Percentiles rank a stretch among this genome's conserved stretches.
Conservation (phyloP, 208 protist species). For the Eutreptiella sp. region DNA sequence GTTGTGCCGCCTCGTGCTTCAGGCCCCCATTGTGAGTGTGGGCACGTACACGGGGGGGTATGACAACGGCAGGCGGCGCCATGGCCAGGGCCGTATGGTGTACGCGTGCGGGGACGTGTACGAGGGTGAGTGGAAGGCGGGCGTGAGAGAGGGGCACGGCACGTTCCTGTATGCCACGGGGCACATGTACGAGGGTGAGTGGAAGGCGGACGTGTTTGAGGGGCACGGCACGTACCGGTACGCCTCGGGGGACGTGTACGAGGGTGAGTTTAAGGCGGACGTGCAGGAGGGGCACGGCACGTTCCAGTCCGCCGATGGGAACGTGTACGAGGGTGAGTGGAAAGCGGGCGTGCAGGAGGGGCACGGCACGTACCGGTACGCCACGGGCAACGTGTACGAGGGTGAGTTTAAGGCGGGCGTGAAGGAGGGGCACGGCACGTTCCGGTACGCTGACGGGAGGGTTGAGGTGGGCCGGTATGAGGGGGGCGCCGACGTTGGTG, state of each 20-base stretch:
- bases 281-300: conserved; percentile 59
- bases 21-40: too few relatives aligned
- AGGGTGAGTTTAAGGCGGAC: conserved; percentile 33
- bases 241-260: conserved; percentile 5
- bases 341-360: conserved; percentile 70
- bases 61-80: too few relatives aligned
- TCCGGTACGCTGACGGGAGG: too few relatives aligned
- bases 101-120: conserved; percentile 68
- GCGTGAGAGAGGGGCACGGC: conserved; percentile 56
- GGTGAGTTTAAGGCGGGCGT: conserved; percentile 1
- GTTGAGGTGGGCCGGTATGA: too few relatives aligned
- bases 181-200: conserved; percentile 11
- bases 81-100: conserved; percentile 69
- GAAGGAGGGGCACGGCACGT: too few relatives aligned
- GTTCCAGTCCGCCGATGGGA: conserved; percentile 51
- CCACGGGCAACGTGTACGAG: conserved; percentile 1
- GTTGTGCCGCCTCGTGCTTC: too few relatives aligned
- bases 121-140: conserved; percentile 53
- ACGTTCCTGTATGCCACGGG: too few relatives aligned
- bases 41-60: too few relatives aligned
- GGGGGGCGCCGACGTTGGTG: too few relatives aligned
- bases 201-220: conserved; percentile 18
- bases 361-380: conserved; percentile 38
- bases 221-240: conserved; percentile 6
- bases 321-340: conserved; percentile 58